A percentile compares a stretch with the other conserved stretches of the same genome.
Conservation (phyloP, 768 basidiomycete genomes). For the Galerina sulciceps region DNA sequence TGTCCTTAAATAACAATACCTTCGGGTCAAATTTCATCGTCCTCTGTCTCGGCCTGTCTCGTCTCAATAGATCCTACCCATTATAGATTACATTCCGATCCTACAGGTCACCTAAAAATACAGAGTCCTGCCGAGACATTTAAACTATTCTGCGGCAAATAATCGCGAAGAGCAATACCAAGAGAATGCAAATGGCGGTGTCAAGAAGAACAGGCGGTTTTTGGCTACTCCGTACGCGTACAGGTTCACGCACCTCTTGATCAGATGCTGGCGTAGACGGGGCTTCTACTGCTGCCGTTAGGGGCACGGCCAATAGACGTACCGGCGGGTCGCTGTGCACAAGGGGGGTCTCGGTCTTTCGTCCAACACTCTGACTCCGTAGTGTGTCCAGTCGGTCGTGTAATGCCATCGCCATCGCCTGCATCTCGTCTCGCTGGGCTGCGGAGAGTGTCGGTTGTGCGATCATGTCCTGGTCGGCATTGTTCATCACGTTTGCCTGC, state of each 20-base stretch:
- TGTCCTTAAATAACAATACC: neutral
- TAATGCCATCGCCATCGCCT: conserved; percentile 12
- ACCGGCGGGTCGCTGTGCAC: neutral
- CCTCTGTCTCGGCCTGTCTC: conserved; percentile 16
- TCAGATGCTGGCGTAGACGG: conserved; percentile 6
- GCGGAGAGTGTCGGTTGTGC: neutral
- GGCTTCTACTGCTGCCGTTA: conserved; percentile 4
- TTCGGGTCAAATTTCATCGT: conserved; percentile 1
- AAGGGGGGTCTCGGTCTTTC: neutral
- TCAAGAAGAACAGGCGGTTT: conserved; percentile 72
- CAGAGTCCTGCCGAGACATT: conserved; percentile 14
- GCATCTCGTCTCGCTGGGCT: conserved; percentile 9
- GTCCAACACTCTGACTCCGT: neutral
- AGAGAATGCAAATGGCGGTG: conserved; percentile 71
- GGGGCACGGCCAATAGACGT: neutral
- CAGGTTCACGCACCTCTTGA: conserved; percentile 3
- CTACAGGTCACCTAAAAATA: conserved; percentile 4
- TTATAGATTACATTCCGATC: conserved; percentile 6
- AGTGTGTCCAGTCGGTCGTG: conserved; percentile 12
- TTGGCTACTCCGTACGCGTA: conserved; percentile 19
- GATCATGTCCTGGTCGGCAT: neutral
- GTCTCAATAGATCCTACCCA: conserved; percentile 1
- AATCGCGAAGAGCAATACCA: conserved; percentile 70
- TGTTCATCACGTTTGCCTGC: neutral
- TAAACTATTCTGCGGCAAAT: conserved; percentile 63